These are phyloP conservation scores for Kwoniella dendrophila DNA, from an alignment of 768 basidiomycete species.

Conservation along the genomic window DNA sequence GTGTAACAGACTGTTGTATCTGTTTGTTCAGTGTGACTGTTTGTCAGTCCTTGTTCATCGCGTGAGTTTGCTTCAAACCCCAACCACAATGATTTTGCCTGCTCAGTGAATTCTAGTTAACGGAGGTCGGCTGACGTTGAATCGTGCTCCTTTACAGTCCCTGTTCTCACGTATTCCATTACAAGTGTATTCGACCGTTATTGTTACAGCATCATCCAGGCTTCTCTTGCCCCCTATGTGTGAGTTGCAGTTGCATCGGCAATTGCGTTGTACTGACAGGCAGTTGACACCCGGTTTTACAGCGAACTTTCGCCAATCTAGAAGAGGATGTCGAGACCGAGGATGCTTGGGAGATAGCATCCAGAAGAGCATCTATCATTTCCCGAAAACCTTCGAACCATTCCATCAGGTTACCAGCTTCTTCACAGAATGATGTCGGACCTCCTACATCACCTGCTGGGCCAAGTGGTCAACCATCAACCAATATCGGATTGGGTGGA, in stretches of 20 bases:
- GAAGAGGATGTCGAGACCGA: slow-evolving; percentile 91
- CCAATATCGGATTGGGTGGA: slow-evolving; percentile 22
- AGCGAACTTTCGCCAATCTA: slow-evolving; percentile 86
- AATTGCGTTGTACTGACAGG: background rate
- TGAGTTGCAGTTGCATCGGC: slow-evolving; percentile 30
- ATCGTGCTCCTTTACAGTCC: slow-evolving; percentile 58
- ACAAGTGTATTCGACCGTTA: slow-evolving; percentile 93
- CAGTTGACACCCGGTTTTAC: background rate
- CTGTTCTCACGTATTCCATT: slow-evolving; percentile 77
- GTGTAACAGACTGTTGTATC: slow-evolving; percentile 79
- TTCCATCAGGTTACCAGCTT: slow-evolving; percentile 30
- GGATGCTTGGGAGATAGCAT: slow-evolving; percentile 55
- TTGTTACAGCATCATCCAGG: slow-evolving; percentile 85
- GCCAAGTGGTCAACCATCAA: slow-evolving; percentile 18
- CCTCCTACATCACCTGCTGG: slow-evolving; percentile 10
- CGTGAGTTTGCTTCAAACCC: slow-evolving; percentile 53
- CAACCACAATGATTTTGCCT: background rate
- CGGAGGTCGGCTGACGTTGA: background rate
- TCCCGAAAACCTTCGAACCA: slow-evolving; percentile 38
- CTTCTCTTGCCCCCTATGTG: slow-evolving; percentile 91
- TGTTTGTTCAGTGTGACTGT: slow-evolving; percentile 90
- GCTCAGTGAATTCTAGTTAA: background rate
- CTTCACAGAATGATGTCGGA: background rate
- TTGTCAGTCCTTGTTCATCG: slow-evolving; percentile 94
- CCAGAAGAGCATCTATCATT: slow-evolving; percentile 45